phyloP scores from a whole-genome alignment of 2,329 filamentous ascomycete genomes.

The Colletotrichum abscissum region DNA sequence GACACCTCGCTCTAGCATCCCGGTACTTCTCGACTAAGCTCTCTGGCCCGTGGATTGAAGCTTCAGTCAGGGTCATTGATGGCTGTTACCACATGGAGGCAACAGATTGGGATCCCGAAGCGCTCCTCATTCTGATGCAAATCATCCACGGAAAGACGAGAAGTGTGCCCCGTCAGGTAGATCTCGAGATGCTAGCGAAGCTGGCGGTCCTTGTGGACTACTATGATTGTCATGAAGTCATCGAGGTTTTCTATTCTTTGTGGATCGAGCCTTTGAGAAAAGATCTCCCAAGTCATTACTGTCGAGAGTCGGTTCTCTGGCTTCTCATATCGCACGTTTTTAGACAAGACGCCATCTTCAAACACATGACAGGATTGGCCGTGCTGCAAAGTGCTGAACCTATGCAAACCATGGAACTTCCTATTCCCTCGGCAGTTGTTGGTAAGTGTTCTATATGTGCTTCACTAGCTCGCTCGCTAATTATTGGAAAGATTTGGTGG shows the following conservation, averaged over 20 bases:
- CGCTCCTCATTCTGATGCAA: constrained; percentile 42
- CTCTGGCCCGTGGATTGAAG: constrained; percentile 33
- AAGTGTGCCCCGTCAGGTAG: constrained; percentile 37
- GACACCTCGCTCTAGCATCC: constrained; percentile 36
- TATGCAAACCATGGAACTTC: no score
- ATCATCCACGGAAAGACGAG: constrained; percentile 43
- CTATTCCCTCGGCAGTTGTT: neutral
- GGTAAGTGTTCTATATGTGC: neutral
- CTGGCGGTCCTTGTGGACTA: constrained; percentile 45
- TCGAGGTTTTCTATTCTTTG: constrained; percentile 26
- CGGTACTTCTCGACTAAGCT: constrained; percentile 30
- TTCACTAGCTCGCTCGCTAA: neutral
- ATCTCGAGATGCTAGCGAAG: constrained; percentile 40
- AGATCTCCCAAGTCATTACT: no score
- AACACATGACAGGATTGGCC: no score
- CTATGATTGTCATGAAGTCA: constrained; percentile 42
- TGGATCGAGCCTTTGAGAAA: constrained; percentile 32
- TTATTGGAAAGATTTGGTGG: neutral
- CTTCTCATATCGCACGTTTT: constrained; percentile 13
- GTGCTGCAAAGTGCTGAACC: no score
- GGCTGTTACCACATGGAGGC: constrained; percentile 21
- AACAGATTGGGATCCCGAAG: constrained; percentile 42
- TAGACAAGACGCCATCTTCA: no score
- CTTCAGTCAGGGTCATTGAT: neutral
- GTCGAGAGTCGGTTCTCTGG: neutral